Evolutionary conservation across 805 yeast species (phyloP), one percentile per base, ranked within the genome.

Genomic region (Starmerella potacharoeniae): DNA sequence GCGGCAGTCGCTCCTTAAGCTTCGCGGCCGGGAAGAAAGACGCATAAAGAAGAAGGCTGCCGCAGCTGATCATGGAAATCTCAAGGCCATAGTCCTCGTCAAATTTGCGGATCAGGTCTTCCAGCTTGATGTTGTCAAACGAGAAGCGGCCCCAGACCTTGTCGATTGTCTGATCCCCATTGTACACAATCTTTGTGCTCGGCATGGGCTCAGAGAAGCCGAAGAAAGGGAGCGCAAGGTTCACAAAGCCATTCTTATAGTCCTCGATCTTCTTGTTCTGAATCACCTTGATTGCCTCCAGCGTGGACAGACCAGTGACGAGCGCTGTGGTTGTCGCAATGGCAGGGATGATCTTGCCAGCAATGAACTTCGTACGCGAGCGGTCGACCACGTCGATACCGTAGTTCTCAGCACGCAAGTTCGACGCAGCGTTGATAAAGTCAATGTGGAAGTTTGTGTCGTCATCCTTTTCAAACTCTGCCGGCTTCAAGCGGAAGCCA

Each of bases 311-410:
- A 49, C 99, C 99, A 6, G 98, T 87, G 28, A 93, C 98, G 62
- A 90, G 74, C 9, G 97, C 95, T n/a, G 99, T 93, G 1, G 99
- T 93, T 2, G 99, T 93, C 39, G 98, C 98, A 74, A 93, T 93
- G 22, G 98, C 98, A 14, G 99, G 99, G 62, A 93, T 93, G 62
- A 93, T 93, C 71, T 95, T 83, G 49, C 99, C 99, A 6, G 99
- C 99, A 69, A 93, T 91, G 65, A 91, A 88, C 74, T 93, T 93
- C 40, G 98, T 93, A 74, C 85, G 87, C 51, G 83, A 82, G 59
- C 82, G 80, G 66, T 91, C 97, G 39, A 91, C 97, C 11, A 88
- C 74, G 66, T 88, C 95, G 62, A 91, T 89, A 42, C 81, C 78
- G 67, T 91, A 91, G 72, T 89, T 91, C 71, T 81, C 75, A 33